phyloP scores from a whole-genome alignment of 139 green algal species.

The Zygnema circumcarinatum region DNA sequence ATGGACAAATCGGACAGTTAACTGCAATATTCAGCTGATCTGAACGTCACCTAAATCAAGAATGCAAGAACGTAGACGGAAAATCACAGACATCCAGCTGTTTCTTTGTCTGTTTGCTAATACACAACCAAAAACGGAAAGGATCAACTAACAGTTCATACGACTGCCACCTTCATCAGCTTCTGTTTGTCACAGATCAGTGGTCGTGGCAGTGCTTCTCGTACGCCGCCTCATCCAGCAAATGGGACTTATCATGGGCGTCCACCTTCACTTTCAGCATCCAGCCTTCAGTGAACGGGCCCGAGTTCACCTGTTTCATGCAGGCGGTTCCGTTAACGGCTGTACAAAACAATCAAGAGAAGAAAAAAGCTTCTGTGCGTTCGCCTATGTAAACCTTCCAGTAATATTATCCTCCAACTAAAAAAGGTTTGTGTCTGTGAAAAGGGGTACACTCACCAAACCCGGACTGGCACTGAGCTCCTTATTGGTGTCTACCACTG shows the following conservation, averaged over 20 bases:
- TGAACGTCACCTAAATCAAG: background rate
- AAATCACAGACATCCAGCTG: background rate
- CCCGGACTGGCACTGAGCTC: background rate
- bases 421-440: too few relatives aligned
- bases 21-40: background rate
- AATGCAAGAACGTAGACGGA: background rate
- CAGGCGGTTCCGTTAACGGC: background rate
- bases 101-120: background rate
- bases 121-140: too few relatives aligned
- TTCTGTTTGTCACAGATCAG: background rate
- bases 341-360: background rate
- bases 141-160: too few relatives aligned
- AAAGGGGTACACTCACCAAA: background rate
- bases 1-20: background rate
- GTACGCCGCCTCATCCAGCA: constrained; percentile 58
- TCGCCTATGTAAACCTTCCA: too few relatives aligned
- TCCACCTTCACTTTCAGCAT: constrained; percentile 96
- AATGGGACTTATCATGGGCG: constrained; percentile 75
- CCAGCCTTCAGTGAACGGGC: constrained; percentile 86
- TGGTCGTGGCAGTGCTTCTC: background rate
- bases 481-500: constrained; percentile 87
- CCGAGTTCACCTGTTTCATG: constrained; percentile 82
- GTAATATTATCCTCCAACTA: too few relatives aligned
- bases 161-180: too few relatives aligned
- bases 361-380: background rate